Conservation (phyloP, 352 stramenopile genomes). For the Phytopythium helicoides region DNA sequence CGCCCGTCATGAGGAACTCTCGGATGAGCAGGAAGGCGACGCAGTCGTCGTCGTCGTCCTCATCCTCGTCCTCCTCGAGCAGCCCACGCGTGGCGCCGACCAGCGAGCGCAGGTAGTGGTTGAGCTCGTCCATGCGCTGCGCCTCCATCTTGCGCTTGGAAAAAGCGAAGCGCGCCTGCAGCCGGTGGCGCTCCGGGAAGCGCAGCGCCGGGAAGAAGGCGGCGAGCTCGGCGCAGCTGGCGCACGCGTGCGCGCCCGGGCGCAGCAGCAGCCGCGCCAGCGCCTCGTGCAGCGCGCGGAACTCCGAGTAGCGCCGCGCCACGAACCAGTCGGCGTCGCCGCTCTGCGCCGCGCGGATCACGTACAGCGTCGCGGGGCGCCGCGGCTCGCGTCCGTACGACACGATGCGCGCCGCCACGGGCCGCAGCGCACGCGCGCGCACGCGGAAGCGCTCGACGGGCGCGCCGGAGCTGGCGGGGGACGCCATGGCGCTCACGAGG, state of each 20-base stretch:
- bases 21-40: conserved; percentile 45
- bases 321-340: conserved; percentile 62
- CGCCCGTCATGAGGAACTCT: conserved; percentile 66
- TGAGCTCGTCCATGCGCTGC: conserved; percentile 54
- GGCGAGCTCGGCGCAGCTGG: conserved; percentile 49
- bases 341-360: conserved; percentile 57
- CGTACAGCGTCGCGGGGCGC: conserved; percentile 61
- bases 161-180: conserved; percentile 44
- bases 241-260: conserved; percentile 20
- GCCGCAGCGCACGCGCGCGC: conserved; percentile 48
- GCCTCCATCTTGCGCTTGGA: conserved; percentile 56
- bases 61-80: conserved; percentile 48
- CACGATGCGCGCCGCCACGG: conserved; percentile 58
- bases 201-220: conserved; percentile 32
- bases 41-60: conserved; percentile 42
- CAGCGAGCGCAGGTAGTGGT: conserved; percentile 61
- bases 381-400: conserved; percentile 64
- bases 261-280: conserved; percentile 30
- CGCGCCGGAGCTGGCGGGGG: too few relatives aligned
- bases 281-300: conserved; percentile 48
- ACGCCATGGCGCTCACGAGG: too few relatives aligned
- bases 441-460: conserved; percentile 18
- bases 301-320: conserved; percentile 74
- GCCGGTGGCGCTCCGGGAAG: conserved; percentile 56
- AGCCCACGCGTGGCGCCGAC: conserved; percentile 67